phyloP scores from a whole-genome alignment of 345 rosid species.

The Tarenaya hassleriana region DNA sequence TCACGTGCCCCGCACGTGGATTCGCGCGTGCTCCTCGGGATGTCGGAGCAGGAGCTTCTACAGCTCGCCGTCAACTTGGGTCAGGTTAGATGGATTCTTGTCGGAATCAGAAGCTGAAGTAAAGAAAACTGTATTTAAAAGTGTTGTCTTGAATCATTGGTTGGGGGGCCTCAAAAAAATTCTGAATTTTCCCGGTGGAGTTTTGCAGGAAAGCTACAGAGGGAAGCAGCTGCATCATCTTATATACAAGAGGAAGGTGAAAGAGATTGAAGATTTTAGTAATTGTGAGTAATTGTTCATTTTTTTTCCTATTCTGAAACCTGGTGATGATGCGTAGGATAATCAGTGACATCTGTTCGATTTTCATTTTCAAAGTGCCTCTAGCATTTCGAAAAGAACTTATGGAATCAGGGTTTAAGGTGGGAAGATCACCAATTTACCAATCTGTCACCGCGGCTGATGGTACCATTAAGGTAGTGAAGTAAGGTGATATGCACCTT shows the following conservation, averaged over 20 bases:
- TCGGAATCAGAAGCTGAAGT: not conserved
- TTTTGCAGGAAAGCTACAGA: conserved; percentile 64
- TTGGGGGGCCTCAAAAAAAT: not conserved
- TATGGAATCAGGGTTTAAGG: conserved; percentile 75
- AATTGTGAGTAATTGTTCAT: conserved; percentile 44
- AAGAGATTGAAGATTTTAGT: conserved; percentile 69
- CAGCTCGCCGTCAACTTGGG: conserved; percentile 72
- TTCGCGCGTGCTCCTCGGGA: conserved; percentile 74
- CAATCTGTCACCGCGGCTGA: conserved; percentile 69
- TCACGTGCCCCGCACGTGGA: conserved; percentile 45
- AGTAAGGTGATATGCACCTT: not conserved
- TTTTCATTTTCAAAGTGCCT: conserved; percentile 49
- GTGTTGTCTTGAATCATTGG: not conserved
- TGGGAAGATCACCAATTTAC: conserved; percentile 74
- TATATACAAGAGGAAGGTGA: conserved; percentile 71
- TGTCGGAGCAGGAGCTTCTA: conserved; percentile 87
- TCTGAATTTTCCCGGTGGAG: not conserved
- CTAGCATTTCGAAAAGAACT: conserved; percentile 72
- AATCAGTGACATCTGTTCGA: not conserved
- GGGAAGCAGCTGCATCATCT: conserved; percentile 93
- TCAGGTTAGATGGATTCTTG: conserved; percentile 42
- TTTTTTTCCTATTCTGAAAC: not conserved
- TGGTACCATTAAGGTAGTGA: conserved; percentile 83
- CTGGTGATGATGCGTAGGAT: not conserved
- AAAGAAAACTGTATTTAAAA: not conserved